Conservation (phyloP, 1,284 basidiomycete species). For the Ceratobasidium sp. region DNA sequence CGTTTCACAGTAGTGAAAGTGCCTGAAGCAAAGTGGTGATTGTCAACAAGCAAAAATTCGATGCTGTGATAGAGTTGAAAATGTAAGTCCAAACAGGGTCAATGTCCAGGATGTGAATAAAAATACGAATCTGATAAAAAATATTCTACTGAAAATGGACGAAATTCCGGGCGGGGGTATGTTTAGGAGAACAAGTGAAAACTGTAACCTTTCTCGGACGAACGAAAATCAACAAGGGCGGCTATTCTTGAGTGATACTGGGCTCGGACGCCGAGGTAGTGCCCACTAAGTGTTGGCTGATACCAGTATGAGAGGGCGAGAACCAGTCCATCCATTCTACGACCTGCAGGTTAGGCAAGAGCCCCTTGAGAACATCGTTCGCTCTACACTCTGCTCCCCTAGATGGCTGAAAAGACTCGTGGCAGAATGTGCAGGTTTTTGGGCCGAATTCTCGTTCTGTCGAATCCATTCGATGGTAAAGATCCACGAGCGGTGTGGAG, state of each 20-base stretch:
- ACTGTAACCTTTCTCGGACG: background rate
- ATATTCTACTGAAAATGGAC: too few relatives aligned
- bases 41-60: too few relatives aligned
- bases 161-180: too few relatives aligned
- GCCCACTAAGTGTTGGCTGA: background rate
- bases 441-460: constrained; percentile 8
- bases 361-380: background rate
- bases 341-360: background rate
- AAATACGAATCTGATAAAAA: too few relatives aligned
- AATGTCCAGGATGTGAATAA: too few relatives aligned
- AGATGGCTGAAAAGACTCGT: constrained; percentile 8
- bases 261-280: background rate
- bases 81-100: too few relatives aligned
- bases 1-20: too few relatives aligned
- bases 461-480: constrained; percentile 13
- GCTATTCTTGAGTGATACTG: background rate
- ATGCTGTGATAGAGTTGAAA: too few relatives aligned
- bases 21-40: too few relatives aligned
- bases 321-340: constrained; percentile 41
- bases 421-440: constrained; percentile 18
- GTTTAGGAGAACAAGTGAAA: background rate
- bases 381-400: constrained; percentile 1
- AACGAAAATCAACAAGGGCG: background rate
- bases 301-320: background rate
- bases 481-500: background rate